Conservation (phyloP, 257 asterid species). For the Capsicum baccatum region DNA sequence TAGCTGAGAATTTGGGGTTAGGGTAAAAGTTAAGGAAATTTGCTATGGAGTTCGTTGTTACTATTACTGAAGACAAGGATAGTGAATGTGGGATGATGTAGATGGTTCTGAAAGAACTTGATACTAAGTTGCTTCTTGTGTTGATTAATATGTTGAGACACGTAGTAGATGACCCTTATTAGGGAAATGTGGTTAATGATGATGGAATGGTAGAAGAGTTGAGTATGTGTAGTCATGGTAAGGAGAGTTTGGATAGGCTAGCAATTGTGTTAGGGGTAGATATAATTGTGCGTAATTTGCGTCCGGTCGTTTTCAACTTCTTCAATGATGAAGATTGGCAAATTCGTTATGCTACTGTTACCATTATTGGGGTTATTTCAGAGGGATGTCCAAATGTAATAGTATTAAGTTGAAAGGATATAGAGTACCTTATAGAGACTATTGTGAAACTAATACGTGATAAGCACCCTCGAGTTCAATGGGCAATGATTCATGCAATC, state of each 20-base stretch:
- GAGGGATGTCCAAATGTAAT: slow-evolving; percentile 22
- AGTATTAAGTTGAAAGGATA: neutral
- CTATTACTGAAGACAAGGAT: slow-evolving; percentile 19
- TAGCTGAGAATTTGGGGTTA: neutral
- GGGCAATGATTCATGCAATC: slow-evolving; percentile 12
- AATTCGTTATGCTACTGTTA: slow-evolving; percentile 21
- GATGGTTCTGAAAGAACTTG: neutral
- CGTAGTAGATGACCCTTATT: neutral
- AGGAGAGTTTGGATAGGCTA: slow-evolving; percentile 25
- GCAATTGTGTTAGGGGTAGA: slow-evolving; percentile 14
- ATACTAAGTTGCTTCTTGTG: neutral
- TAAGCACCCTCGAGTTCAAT: slow-evolving; percentile 26
- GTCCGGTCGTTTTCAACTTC: neutral
- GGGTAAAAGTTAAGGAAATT: neutral
- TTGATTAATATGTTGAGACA: neutral
- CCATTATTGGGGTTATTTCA: neutral
- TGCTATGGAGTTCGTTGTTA: slow-evolving; percentile 10
- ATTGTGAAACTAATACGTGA: slow-evolving; percentile 6
- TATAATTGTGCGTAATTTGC: neutral
- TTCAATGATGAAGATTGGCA: neutral
- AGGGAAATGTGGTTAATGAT: slow-evolving; percentile 20
- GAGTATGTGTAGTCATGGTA: slow-evolving; percentile 9
- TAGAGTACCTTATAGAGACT: neutral
- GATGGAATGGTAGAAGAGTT: neutral
- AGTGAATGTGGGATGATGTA: slow-evolving; percentile 25